Percentiles rank a stretch among this genome's conserved stretches.
Evolutionary conservation across 306 rosid genomes (phyloP).

Genomic region (Clitoria ternatea): DNA sequence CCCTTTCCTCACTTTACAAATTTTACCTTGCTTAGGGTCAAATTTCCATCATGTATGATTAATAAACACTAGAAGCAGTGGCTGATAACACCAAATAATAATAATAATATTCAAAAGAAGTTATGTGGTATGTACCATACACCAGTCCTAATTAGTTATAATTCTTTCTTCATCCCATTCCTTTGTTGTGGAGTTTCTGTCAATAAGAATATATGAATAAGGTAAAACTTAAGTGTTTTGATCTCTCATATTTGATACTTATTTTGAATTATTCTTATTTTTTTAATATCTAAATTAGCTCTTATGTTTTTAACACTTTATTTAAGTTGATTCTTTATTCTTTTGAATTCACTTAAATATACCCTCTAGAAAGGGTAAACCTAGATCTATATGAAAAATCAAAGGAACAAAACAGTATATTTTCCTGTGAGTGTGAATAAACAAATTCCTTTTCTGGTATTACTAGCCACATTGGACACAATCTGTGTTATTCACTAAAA

Average conservation of each 20-base stretch:
- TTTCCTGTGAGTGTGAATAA: too few species aligned
- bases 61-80: neutral
- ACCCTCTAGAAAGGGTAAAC: too few species aligned
- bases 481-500: neutral
- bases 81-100: constrained; percentile 6
- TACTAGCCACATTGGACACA: neutral
- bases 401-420: too few species aligned
- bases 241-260: too few species aligned
- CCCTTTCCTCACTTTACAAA: neutral
- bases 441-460: neutral
- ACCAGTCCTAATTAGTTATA: neutral
- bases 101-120: neutral
- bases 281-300: too few species aligned
- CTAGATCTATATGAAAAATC: too few species aligned
- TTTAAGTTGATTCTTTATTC: too few species aligned
- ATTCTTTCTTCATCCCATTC: constrained; percentile 2
- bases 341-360: too few species aligned
- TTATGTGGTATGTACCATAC: neutral
- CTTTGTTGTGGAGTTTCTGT: constrained; percentile 8
- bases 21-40: constrained; percentile 1
- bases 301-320: too few species aligned
- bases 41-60: neutral
- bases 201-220: neutral
- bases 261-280: too few species aligned
- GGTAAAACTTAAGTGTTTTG: too few species aligned